phyloP scores from a whole-genome alignment of 352 stramenopile species.

The Pythium phragmiticola region DNA sequence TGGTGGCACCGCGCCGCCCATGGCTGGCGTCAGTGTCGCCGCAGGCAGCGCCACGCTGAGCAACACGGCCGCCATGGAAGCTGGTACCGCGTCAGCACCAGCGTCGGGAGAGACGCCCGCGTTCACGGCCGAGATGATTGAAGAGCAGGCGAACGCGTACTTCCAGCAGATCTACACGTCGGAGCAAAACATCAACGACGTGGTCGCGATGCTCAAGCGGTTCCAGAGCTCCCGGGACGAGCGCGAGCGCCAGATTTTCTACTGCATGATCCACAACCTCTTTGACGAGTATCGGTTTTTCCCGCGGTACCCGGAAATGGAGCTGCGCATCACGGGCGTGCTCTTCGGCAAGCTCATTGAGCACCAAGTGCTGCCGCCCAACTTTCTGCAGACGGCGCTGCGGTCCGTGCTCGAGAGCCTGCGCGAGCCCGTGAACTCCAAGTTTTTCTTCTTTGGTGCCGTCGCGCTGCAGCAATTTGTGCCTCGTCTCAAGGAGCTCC shows the following conservation, averaged over 20 bases:
- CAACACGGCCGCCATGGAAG: neutral
- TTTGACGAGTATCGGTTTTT: slow-evolving; percentile 99
- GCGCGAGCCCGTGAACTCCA: slow-evolving; percentile 94
- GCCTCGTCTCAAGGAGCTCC: slow-evolving; percentile 93
- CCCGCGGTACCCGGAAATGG: slow-evolving; percentile 98
- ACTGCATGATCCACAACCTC: slow-evolving; percentile 99
- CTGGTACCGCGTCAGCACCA: slow-evolving; percentile 10
- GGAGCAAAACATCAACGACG: slow-evolving; percentile 97
- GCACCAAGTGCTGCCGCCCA: slow-evolving; percentile 96
- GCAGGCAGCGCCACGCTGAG: neutral
- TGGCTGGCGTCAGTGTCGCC: slow-evolving; percentile 19
- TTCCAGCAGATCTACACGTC: slow-evolving; percentile 99
- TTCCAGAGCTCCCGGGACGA: slow-evolving; percentile 96
- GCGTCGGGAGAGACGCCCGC: slow-evolving; percentile 26
- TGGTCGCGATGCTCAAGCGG: slow-evolving; percentile 98
- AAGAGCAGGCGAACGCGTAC: slow-evolving; percentile 98
- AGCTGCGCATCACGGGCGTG: slow-evolving; percentile 98
- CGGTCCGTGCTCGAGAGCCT: slow-evolving; percentile 97
- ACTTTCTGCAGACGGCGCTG: slow-evolving; percentile 97
- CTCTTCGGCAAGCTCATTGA: slow-evolving; percentile 98
- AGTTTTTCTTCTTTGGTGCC: slow-evolving; percentile 99
- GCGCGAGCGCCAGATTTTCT: slow-evolving; percentile 98
- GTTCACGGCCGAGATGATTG: slow-evolving; percentile 94
- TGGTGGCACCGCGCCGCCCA: neutral
- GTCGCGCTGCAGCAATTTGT: slow-evolving; percentile 99